Base-by-base conservation (phyloP, 2,329 filamentous ascomycete genomes). In the Arthrobotrys iridis region DNA sequence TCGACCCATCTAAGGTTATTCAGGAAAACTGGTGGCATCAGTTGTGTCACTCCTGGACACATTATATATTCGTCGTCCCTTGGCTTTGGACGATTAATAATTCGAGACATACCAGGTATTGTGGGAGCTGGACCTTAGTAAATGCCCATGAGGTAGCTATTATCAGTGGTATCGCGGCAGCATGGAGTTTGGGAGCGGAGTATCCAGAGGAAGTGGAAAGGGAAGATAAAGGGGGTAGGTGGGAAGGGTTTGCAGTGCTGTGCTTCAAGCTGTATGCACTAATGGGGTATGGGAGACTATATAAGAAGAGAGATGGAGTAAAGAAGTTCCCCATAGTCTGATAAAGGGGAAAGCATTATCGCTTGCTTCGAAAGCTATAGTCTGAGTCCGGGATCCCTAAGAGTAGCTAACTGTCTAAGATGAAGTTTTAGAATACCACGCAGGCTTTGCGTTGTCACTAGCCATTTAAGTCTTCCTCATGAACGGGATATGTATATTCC, bases 81-180 rank as follows among this genome's bases (percentile, higher is more conserved):
- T 88, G 88, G 77, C 87, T 93, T 85, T 90, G 90, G 89, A 86
- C 90, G 22, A 85, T 93, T 2, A 89, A 93, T 77, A 89, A 89
- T 0, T 86, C 84, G 75, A 87, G 87, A 24, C 83, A 84, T 55
- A 92, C 90, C 0, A 83, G 85, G 20, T 91, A 88, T 79, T 89
- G 89, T 0, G 87, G 87, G 1, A 86, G 86, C 4, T 92, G 89
- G 90, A 91, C 90, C 0, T 83, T 92, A 67, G 87, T 91, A 71
- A 89, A 89, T 77, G 88, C 88, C 78, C 88, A 92, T 78, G 90
- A 92, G 79, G 84, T 91, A 7, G 90, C 90, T 0, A 88, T 89
- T 67, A 88, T 92, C 57, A 88, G 86, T 65, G 90, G 90, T 0
- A 90, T 92, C 52, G 88, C 89, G 2, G 90, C 90, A 1, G 90